Conservation (phyloP, 768 basidiomycete species). For the Tephrocybe sp. region DNA sequence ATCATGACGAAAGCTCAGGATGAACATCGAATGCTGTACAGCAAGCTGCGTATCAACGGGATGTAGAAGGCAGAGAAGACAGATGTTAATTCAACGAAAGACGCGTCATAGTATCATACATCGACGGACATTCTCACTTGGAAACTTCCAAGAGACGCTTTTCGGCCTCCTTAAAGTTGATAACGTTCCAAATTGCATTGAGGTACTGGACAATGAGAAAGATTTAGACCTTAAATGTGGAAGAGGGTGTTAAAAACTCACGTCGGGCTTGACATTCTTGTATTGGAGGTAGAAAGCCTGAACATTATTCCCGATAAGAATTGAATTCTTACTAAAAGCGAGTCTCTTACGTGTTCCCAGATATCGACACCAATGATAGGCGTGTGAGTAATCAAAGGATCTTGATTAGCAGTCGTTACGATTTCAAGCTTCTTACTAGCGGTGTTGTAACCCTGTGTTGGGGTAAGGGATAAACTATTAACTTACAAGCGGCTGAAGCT, state of each 20-base stretch:
- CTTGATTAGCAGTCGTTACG: slow-evolving; percentile 94
- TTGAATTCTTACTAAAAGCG: slow-evolving; percentile 9
- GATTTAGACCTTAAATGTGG: not conserved
- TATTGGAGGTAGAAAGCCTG: slow-evolving; percentile 84
- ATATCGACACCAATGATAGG: slow-evolving; percentile 97
- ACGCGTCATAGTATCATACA: too few species aligned
- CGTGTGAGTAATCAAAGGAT: slow-evolving; percentile 77
- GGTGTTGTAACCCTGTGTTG: slow-evolving; percentile 71
- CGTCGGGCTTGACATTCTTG: slow-evolving; percentile 92
- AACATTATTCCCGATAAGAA: slow-evolving; percentile 3
- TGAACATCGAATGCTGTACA: too few species aligned
- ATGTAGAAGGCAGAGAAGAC: too few species aligned
- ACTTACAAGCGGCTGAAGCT: slow-evolving; percentile 18
- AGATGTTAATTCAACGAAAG: too few species aligned
- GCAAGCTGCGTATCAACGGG: too few species aligned
- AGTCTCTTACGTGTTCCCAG: slow-evolving; percentile 82
- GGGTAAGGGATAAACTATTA: not conserved
- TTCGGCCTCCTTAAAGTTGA: slow-evolving; percentile 95
- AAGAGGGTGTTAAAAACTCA: slow-evolving; percentile 40
- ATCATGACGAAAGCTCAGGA: too few species aligned
- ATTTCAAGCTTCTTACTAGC: slow-evolving; percentile 77
- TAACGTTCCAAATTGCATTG: slow-evolving; percentile 91
- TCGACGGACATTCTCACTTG: too few species aligned
- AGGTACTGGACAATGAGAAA: slow-evolving; percentile 63
- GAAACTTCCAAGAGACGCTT: slow-evolving; percentile 41